These are phyloP conservation scores for Ogataea corticis DNA, from an alignment of 805 yeast species.

Conservation along the genomic window DNA sequence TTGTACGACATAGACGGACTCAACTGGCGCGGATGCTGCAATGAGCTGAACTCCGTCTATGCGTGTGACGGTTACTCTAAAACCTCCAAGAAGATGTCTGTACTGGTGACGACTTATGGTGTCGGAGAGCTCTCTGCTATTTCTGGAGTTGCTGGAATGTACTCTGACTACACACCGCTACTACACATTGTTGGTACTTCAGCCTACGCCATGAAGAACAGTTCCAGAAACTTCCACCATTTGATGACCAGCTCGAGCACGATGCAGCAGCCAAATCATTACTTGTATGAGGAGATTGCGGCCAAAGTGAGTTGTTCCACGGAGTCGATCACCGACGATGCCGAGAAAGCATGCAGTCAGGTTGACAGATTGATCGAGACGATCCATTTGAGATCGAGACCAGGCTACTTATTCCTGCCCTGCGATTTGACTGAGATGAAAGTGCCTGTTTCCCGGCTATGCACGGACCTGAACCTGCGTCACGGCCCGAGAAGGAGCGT, in stretches of 20 bases:
- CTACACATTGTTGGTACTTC: conserved; percentile 54
- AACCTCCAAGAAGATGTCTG: conserved; percentile 36
- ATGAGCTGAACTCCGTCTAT: conserved; percentile 53
- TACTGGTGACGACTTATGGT: conserved; percentile 48
- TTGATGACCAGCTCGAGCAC: conserved; percentile 54
- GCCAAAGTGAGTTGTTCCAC: conserved; percentile 53
- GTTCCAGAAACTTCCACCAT: conserved; percentile 49
- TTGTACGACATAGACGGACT: conserved; percentile 35
- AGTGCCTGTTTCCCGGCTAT: conserved; percentile 40
- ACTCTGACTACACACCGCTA: conserved; percentile 47
- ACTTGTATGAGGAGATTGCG: conserved; percentile 64
- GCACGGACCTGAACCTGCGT: conserved; percentile 28
- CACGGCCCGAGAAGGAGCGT: conserved; percentile 21
- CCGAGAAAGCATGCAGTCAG: conserved; percentile 52
- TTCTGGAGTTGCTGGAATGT: conserved; percentile 51
- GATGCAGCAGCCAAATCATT: conserved; percentile 60
- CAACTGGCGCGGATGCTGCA: conserved; percentile 47
- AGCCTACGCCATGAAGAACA: conserved; percentile 20
- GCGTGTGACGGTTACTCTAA: conserved; percentile 51
- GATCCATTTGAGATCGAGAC: conserved; percentile 62
- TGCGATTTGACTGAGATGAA: conserved; percentile 62
- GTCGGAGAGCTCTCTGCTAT: conserved; percentile 54
- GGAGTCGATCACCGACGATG: conserved; percentile 47
- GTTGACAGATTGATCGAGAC: conserved; percentile 67
- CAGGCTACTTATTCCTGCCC: conserved; percentile 84